Evolutionary conservation across 1,284 basidiomycete genomes (phyloP).

Genomic region (Cryptococcus maquisensis): DNA sequence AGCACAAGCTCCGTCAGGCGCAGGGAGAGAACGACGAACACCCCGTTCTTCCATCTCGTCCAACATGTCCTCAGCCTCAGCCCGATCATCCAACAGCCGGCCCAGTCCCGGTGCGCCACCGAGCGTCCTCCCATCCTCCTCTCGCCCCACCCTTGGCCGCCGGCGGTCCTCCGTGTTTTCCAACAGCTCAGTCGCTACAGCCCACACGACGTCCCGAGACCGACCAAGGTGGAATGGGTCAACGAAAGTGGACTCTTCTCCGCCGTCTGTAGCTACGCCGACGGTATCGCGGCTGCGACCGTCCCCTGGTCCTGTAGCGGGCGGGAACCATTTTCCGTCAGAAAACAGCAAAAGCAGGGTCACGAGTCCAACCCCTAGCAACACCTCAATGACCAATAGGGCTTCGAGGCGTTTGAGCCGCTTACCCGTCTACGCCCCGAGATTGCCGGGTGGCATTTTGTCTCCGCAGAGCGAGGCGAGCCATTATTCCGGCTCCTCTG

Average conservation of each 20-base stretch:
- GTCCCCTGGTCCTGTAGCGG: not conserved
- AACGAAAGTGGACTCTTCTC: constrained; percentile 1
- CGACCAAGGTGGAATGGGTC: constrained; percentile 30
- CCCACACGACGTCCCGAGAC: constrained; percentile 7
- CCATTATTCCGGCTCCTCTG: no score
- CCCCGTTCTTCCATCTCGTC: constrained; percentile 21
- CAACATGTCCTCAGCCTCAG: constrained; percentile 6
- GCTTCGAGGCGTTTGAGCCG: constrained; percentile 9
- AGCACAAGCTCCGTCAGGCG: not conserved
- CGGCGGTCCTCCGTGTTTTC: constrained; percentile 13
- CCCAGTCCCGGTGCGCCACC: not conserved
- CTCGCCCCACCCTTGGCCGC: constrained; percentile 1
- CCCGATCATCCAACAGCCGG: constrained; percentile 4
- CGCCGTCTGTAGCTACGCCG: not conserved
- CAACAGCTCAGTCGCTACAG: constrained; percentile 6
- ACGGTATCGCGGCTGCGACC: not conserved
- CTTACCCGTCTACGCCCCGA: constrained; percentile 18
- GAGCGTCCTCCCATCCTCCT: not conserved
- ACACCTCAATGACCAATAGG: constrained; percentile 4
- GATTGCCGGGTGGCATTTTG: not conserved
- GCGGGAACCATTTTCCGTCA: no score
- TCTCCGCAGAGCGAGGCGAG: not conserved
- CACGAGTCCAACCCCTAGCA: constrained; percentile 25
- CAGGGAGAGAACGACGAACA: not conserved
- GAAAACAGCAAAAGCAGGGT: not conserved